Evolutionary conservation across 495 filamentous ascomycete species (phyloP).

Genomic region (Halenospora varia): DNA sequence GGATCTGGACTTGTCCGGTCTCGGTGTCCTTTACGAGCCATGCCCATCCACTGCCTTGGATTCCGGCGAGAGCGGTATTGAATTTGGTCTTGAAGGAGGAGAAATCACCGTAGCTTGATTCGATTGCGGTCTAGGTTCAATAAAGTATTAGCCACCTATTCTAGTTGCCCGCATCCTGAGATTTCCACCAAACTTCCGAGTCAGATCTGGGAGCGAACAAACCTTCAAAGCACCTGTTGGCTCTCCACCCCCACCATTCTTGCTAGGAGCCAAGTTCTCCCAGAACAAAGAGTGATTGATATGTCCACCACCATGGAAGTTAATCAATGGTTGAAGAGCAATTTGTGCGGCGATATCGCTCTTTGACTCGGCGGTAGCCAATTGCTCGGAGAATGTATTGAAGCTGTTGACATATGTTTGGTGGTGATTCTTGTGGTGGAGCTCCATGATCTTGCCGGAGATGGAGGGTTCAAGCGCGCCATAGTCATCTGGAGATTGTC

Average conservation of each 20-base stretch:
- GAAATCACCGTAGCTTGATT: slow-evolving; percentile 69
- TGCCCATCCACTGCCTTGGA: slow-evolving; percentile 56
- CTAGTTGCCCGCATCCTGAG: no score
- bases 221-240: slow-evolving; percentile 53
- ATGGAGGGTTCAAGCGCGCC: slow-evolving; percentile 91
- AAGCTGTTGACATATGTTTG: slow-evolving; percentile 73
- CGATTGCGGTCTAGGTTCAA: slow-evolving; percentile 56
- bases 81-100: slow-evolving; percentile 73
- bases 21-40: slow-evolving; percentile 87
- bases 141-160: not conserved
- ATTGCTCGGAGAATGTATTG: slow-evolving; percentile 60
- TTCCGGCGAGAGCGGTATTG: slow-evolving; percentile 67
- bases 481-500: slow-evolving; percentile 64
- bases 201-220: no score
- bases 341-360: slow-evolving; percentile 67
- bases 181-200: no score
- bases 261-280: slow-evolving; percentile 78
- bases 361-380: slow-evolving; percentile 52
- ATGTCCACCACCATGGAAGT: slow-evolving; percentile 96
- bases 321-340: slow-evolving; percentile 79
- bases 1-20: slow-evolving; percentile 67
- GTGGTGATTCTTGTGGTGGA: slow-evolving; percentile 78
- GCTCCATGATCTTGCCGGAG: slow-evolving; percentile 97
- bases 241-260: slow-evolving; percentile 71
- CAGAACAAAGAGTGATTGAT: slow-evolving; percentile 92